These are phyloP conservation scores for Camellia oleifera DNA, from an alignment of 179 eudicot genomes.

Conservation along the genomic window DNA sequence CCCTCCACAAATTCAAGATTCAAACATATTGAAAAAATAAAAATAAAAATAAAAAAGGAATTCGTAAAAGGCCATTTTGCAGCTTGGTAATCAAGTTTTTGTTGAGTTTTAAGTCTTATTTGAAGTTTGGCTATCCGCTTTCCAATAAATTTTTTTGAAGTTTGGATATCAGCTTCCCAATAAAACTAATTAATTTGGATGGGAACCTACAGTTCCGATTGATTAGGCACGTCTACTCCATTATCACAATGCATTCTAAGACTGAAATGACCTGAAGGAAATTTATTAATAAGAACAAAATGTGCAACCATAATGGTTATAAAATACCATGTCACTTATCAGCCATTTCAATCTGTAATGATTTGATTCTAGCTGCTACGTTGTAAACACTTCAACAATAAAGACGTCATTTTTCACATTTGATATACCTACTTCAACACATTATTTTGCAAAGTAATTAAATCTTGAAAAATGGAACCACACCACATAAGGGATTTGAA, in stretches of 20 bases:
- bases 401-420: not conserved
- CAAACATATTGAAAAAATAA: too few species aligned
- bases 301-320: not conserved
- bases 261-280: not conserved
- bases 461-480: too few species aligned
- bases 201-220: not conserved
- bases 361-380: not conserved
- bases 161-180: too few species aligned
- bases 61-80: not conserved
- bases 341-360: not conserved
- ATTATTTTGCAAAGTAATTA: not conserved
- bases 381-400: not conserved
- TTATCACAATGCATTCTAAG: not conserved
- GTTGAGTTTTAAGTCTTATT: not conserved
- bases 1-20: too few species aligned
- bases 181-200: not conserved
- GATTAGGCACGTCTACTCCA: not conserved
- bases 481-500: too few species aligned
- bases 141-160: not conserved
- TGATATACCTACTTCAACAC: not conserved
- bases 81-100: not conserved
- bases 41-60: too few species aligned
- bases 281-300: not conserved
- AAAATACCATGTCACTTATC: not conserved
- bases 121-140: not conserved